Evolutionary conservation across 1,139 yeast genomes (phyloP).

Genomic region (Candida sp.): DNA sequence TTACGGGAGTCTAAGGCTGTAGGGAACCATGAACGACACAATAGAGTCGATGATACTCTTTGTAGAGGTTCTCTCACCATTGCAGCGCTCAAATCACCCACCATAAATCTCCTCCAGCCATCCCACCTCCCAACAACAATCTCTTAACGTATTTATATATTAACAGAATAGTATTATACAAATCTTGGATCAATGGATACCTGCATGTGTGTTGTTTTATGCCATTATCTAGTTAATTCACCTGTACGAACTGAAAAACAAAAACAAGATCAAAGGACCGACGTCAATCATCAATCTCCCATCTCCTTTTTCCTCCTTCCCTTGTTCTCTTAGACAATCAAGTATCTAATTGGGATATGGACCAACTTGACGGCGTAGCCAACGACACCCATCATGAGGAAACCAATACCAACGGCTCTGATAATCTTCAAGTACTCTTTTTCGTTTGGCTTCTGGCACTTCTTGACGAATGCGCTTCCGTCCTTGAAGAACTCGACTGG

Average conservation of each 20-base stretch:
- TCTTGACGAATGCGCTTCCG: constrained; percentile 85
- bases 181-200: not conserved
- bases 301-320: not conserved
- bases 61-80: no score
- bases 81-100: no score
- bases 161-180: constrained; percentile 3
- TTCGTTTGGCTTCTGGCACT: constrained; percentile 92
- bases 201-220: not conserved
- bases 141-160: not conserved
- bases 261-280: not conserved
- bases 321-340: constrained; percentile 67
- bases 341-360: constrained; percentile 97
- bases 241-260: constrained; percentile 3
- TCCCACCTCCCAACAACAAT: not conserved
- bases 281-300: not conserved
- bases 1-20: no score
- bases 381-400: constrained; percentile 96
- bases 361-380: constrained; percentile 95
- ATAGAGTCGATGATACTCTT: no score
- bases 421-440: constrained; percentile 89
- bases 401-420: constrained; percentile 97
- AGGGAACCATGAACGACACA: no score
- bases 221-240: not conserved
- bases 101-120: not conserved
- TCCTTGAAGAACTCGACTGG: constrained; percentile 93